Conservation (phyloP, 768 basidiomycete species). For the Phlegmacium glaucopus region DNA sequence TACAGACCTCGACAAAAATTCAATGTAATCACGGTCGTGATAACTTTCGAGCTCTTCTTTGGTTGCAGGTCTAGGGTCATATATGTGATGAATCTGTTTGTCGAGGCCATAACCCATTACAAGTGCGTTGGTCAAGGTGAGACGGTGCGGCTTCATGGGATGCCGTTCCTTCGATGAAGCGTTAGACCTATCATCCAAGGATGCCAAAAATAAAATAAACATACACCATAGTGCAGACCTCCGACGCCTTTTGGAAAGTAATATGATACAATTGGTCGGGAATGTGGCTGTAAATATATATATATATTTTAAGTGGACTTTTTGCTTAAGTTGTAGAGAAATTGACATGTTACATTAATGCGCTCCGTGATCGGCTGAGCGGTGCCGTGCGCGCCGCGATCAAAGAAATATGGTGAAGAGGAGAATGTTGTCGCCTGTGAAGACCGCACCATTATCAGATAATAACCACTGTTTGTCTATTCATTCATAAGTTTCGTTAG, state of each 20-base stretch:
- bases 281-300: slow-evolving; percentile 51
- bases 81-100: slow-evolving; percentile 86
- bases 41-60: slow-evolving; percentile 86
- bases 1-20: slow-evolving; percentile 85
- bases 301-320: not conserved
- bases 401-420: slow-evolving; percentile 69
- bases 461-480: too few relatives aligned
- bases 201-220: slow-evolving; percentile 17
- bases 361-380: slow-evolving; percentile 80
- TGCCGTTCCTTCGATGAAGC: slow-evolving; percentile 72
- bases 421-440: slow-evolving; percentile 62
- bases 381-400: slow-evolving; percentile 65
- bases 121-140: slow-evolving; percentile 78
- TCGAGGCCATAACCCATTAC: slow-evolving; percentile 96
- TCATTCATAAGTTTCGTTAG: too few relatives aligned
- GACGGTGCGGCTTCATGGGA: slow-evolving; percentile 65
- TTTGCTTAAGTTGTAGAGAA: slow-evolving; percentile 12
- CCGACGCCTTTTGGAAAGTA: slow-evolving; percentile 95
- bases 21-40: slow-evolving; percentile 94
- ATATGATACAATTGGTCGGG: slow-evolving; percentile 89
- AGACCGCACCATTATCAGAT: slow-evolving; percentile 41
- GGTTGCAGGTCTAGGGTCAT: slow-evolving; percentile 85
- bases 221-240: slow-evolving; percentile 93
- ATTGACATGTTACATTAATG: slow-evolving; percentile 61
- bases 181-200: not conserved